phyloP scores from a whole-genome alignment of 331 rosid genomes.

The Rhamnella rubrinervis region DNA sequence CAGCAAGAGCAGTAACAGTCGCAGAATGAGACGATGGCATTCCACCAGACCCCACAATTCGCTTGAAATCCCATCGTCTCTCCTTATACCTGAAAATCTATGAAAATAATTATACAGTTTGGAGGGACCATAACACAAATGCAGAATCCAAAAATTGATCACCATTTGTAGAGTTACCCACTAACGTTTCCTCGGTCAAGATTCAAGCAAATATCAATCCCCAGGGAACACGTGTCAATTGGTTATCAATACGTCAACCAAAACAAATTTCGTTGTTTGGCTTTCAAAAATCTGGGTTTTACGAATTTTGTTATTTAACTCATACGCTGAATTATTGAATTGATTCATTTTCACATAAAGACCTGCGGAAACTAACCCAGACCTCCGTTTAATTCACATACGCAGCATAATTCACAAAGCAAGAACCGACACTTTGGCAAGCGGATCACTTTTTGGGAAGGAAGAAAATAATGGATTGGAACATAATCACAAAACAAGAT shows the following conservation, averaged over 20 bases:
- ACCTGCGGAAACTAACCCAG: background rate
- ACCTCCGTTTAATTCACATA: too few relatives aligned
- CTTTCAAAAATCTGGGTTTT: background rate
- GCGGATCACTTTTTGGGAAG: background rate
- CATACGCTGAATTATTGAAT: background rate
- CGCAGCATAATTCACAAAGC: background rate
- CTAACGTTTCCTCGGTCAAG: too few relatives aligned
- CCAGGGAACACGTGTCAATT: too few relatives aligned
- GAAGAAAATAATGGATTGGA: background rate
- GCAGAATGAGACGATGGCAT: conserved; percentile 99
- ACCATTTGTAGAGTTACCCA: background rate
- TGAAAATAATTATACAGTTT: conserved; percentile 16
- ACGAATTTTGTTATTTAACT: background rate
- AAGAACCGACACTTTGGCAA: background rate
- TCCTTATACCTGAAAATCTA: conserved; percentile 75
- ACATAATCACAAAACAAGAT: background rate
- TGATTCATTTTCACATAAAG: background rate
- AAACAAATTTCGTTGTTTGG: background rate
- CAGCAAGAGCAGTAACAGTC: conserved; percentile 88
- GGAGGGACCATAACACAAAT: background rate
- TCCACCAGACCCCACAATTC: conserved; percentile 89
- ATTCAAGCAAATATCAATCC: too few relatives aligned
- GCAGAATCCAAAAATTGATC: background rate
- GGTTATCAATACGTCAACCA: too few relatives aligned
- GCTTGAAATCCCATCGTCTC: conserved; percentile 87